A percentile compares a stretch with the other conserved stretches of the same genome.
phyloP scores from a whole-genome alignment of 257 asterid species.

The Fraxinus pennsylvanica region DNA sequence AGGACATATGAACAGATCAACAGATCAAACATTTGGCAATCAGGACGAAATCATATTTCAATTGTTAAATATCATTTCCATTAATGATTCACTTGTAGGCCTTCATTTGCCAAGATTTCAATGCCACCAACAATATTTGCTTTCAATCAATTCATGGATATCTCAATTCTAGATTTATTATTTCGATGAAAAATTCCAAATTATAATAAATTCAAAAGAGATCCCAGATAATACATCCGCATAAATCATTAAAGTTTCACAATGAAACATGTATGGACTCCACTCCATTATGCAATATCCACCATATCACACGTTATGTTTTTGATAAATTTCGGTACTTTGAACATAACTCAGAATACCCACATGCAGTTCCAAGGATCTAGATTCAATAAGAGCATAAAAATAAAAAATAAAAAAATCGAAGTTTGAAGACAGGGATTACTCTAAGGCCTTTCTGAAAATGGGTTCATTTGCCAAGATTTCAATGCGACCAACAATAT shows the following conservation, averaged over 20 bases:
- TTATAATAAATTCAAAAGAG: neutral
- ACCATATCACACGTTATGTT: slow-evolving; percentile 6
- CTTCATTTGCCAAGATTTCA: slow-evolving; percentile 6
- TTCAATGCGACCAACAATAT: neutral
- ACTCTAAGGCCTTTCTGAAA: slow-evolving; percentile 19
- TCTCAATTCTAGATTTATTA: slow-evolving; percentile 4
- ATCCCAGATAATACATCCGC: slow-evolving; percentile 13
- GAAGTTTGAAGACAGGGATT: slow-evolving; percentile 21
- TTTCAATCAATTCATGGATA: neutral
- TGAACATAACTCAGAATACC: too few relatives aligned
- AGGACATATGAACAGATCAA: neutral
- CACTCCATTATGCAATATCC: slow-evolving; percentile 1
- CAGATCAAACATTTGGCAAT: neutral
- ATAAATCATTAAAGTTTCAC: slow-evolving; percentile 5
- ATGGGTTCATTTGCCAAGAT: slow-evolving; percentile 4
- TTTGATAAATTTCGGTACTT: neutral
- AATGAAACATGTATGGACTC: slow-evolving; percentile 9
- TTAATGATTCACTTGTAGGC: slow-evolving; percentile 12
- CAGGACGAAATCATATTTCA: neutral
- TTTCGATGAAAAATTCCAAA: slow-evolving; percentile 8
- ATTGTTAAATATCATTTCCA: neutral
- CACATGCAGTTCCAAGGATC: too few relatives aligned
- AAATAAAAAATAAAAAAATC: neutral
- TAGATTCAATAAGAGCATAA: too few relatives aligned
- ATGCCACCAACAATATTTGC: neutral